These are phyloP conservation scores for Aspergillus ruber DNA, from an alignment of 2,329 filamentous ascomycete genomes.

Conservation along the genomic window DNA sequence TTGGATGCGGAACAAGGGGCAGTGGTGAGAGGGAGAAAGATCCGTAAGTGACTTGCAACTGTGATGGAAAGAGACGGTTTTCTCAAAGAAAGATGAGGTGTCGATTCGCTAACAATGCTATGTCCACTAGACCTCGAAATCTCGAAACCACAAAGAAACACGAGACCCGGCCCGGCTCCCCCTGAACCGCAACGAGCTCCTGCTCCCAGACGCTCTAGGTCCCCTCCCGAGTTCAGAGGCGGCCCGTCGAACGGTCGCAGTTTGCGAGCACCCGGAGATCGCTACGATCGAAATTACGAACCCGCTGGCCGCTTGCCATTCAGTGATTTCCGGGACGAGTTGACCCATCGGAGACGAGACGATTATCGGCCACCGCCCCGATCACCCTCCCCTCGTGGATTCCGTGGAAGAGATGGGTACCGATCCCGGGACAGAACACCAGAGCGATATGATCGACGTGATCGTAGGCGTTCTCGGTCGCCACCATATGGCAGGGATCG, in stretches of 20 bases:
- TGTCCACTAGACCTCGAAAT: constrained; percentile 39
- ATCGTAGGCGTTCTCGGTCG: constrained; percentile 63
- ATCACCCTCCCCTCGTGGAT: constrained; percentile 54
- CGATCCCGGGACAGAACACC: constrained; percentile 37
- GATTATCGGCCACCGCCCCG: constrained; percentile 57
- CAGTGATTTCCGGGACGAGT: constrained; percentile 47
- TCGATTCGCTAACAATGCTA: not conserved
- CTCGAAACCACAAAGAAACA: constrained; percentile 79
- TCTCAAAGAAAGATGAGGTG: not conserved
- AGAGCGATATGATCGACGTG: constrained; percentile 48
- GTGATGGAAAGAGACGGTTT: not conserved
- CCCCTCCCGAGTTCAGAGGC: constrained; percentile 56
- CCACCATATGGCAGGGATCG: constrained; percentile 61
- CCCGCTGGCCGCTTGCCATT: constrained; percentile 30
- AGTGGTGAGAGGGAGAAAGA: constrained; percentile 80
- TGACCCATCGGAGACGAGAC: constrained; percentile 47
- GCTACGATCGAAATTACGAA: constrained; percentile 39
- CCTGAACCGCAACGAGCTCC: constrained; percentile 30
- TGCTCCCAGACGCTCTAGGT: constrained; percentile 52
- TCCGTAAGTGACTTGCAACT: constrained; percentile 59
- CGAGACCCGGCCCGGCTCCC: constrained; percentile 46
- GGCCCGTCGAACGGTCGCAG: constrained; percentile 22
- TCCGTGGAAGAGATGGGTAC: constrained; percentile 61
- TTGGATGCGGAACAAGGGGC: constrained; percentile 72
- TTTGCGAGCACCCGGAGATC: constrained; percentile 29